Evolutionary conservation across 345 rosid species (phyloP), one percentile per base, ranked within the genome.

Genomic region (Eucalyptus erythrocorys): DNA sequence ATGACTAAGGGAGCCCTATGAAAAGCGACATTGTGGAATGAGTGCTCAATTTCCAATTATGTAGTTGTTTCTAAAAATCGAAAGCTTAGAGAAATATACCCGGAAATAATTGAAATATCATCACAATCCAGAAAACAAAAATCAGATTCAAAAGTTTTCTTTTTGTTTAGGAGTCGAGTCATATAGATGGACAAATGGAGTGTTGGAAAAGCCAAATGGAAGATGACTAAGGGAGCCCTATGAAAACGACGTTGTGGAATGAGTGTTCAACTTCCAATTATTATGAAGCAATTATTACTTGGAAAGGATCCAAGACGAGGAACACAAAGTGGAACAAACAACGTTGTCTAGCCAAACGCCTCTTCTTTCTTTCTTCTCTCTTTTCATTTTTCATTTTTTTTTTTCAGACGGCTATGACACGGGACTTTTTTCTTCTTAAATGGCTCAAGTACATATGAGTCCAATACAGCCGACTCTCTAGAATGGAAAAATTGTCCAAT

Each of bases 391-490:
- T 32, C 2, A 13, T 3, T 26, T 12, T 16, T 17, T 68, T 64
- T 34, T 21, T 21, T 37, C 4, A 76, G 32, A 40, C 15, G 82
- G 16, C 81, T 34, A 10, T 34, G 43, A 5, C 10, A 34, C 7
- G 82, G 1, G 5, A 10, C 5, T 40, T 40, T 21, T 76, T 21
- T 76, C 22, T 26, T 21, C 82, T 76, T 76, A 3, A 5, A 21
- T 10, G 17, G 6, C 37, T 37, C 1, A 0, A 3, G 13, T 71
- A 10, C 26, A 10, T 19, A 6, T 17, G 14, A 71, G 13, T 6
- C 6, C 45, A 71, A 37, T 19, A 37, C 26, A 37, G 19, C 26
- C 7, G 0, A 19, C 13, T 37, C 13, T 37, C 22, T 37, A 71
- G 42, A 16, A 68, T 9, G 40, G 13, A 34, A 6, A 34, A 51